Percentiles rank a stretch among this genome's conserved stretches.
phyloP scores from a whole-genome alignment of 139 green algal genomes.

The Coelastrella sp. region DNA sequence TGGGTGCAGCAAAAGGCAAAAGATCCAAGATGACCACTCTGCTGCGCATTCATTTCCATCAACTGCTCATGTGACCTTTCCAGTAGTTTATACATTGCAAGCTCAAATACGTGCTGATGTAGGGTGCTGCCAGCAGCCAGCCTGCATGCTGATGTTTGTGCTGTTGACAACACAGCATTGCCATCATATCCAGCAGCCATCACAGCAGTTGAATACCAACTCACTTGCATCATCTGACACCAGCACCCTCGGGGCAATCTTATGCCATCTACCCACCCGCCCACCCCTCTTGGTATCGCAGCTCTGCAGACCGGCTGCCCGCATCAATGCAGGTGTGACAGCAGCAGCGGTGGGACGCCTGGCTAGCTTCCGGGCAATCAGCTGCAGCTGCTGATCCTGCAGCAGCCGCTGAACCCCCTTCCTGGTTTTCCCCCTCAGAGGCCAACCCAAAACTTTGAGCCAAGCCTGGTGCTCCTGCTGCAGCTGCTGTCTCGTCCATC shows the following conservation, averaged over 20 bases:
- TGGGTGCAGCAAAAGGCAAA: too few relatives aligned
- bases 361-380: constrained; percentile 1
- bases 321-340: constrained; percentile 13
- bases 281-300: background rate
- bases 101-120: background rate
- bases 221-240: background rate
- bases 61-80: too few relatives aligned
- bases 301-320: background rate
- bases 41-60: too few relatives aligned
- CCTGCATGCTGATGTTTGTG: background rate
- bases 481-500: background rate
- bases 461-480: background rate
- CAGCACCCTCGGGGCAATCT: background rate
- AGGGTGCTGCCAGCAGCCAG: background rate
- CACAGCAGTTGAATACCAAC: background rate
- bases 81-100: background rate
- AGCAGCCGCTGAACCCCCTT: background rate
- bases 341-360: constrained; percentile 7
- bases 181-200: too few relatives aligned
- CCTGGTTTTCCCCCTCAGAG: background rate
- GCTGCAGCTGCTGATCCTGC: background rate
- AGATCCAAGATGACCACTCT: too few relatives aligned
- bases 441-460: background rate
- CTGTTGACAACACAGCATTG: background rate
- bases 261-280: background rate